Evolutionary conservation across 331 rosid genomes (phyloP).

Genomic region (Rhamnella rubrinervis): DNA sequence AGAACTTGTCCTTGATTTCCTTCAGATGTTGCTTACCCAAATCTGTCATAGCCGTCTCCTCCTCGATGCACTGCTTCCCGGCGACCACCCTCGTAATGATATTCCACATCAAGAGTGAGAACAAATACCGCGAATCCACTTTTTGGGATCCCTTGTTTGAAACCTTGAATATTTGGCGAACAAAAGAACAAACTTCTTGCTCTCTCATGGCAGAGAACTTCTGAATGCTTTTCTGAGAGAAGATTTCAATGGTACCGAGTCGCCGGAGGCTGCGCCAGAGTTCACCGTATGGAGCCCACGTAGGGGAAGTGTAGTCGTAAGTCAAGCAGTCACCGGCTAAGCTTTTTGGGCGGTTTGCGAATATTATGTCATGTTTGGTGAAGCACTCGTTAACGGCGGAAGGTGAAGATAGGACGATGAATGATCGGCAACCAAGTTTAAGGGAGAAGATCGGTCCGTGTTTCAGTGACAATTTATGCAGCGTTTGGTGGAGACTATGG

Average conservation of each 20-base stretch:
- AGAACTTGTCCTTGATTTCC: constrained; percentile 5
- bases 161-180: background rate
- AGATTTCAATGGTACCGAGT: constrained; percentile 12
- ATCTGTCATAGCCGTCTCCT: constrained; percentile 8
- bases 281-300: constrained; percentile 20
- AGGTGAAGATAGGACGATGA: constrained; percentile 23
- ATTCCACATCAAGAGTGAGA: constrained; percentile 6
- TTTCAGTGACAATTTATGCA: constrained; percentile 1
- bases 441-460: constrained; percentile 15
- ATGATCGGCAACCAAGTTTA: constrained; percentile 11
- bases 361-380: constrained; percentile 18
- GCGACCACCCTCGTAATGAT: constrained; percentile 4
- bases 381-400: constrained; percentile 23
- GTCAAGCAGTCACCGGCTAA: constrained; percentile 3
- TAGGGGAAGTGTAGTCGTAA: constrained; percentile 16
- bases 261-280: constrained; percentile 23
- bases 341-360: constrained; percentile 24
- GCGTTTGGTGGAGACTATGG: background rate
- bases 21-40: constrained; percentile 2
- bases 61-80: constrained; percentile 22
- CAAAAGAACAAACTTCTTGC: constrained; percentile 15
- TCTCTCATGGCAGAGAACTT: constrained; percentile 12
- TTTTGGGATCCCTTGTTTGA: background rate
- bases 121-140: constrained; percentile 13
- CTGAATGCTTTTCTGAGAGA: constrained; percentile 11